Base-by-base conservation (phyloP, 2,329 filamentous ascomycete species). In the Aspergillus niger region DNA sequence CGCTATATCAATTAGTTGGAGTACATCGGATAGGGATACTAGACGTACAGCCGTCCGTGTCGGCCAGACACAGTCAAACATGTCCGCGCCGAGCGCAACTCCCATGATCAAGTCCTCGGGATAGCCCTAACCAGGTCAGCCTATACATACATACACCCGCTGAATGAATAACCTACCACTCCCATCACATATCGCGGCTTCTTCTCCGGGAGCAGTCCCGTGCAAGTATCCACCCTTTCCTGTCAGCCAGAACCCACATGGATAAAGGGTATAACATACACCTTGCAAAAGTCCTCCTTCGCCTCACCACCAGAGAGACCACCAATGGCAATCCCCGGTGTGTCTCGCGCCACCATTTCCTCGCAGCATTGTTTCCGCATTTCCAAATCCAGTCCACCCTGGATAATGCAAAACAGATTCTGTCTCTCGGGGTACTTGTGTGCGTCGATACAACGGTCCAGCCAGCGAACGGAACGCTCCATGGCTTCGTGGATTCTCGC, bases 101-200 rank as follows among this genome's bases (percentile, higher is more conserved):
- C 92, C 96, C 41, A 99, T 93, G 2, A 99, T 86, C 58, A 99
- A 82, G 72, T 99, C 95, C 79, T 98, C 95, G 1, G 95, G 95
- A 76, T 97, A 99, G 11, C 95, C 92, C 83, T 86, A 56, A 26
- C 52, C 11, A 56, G 13, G 30, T 44, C 7, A 53, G 44, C 49
- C 26, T 20, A 11, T 20, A 11, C 30, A n/a, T n/a, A 36, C 10
- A 11, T 41, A 28, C n/a, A 11, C 15, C 36, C 53, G 17, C 51
- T 20, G 4, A 22, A n/a, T 15, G 32, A 22, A 10, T 24, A 6
- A 71, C 82, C 66, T 76, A 85, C 86, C 67, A 99, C 95, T 17
- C 95, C 95, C 96, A 99, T 99, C 59, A 99, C 94, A 78, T 99
- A 99, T 74, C 95, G 86, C n/a, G 95, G 95, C 78, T 99, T 99